A percentile compares a stretch with the other conserved stretches of the same genome.
These are phyloP conservation scores for Petunia axillaris DNA, from an alignment of 257 asterid genomes.

Conservation along the genomic window DNA sequence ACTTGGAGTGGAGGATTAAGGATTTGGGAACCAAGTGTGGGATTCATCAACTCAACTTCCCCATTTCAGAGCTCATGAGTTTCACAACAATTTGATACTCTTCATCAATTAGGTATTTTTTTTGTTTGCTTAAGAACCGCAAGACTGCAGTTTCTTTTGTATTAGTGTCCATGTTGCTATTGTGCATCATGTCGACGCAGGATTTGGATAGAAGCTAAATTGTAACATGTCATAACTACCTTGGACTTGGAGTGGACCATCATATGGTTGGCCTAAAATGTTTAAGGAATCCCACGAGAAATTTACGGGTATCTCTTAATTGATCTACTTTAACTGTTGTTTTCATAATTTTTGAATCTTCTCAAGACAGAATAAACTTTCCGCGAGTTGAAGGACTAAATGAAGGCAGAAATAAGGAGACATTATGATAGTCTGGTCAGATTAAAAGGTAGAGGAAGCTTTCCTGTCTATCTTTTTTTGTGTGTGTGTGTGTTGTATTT, in stretches of 20 bases:
- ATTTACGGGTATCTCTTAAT: background rate
- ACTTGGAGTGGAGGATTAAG: too few species aligned
- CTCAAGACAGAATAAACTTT: background rate
- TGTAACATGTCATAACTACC: constrained; percentile 12
- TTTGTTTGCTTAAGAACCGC: too few species aligned
- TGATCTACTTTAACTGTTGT: background rate
- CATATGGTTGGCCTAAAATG: constrained; percentile 19
- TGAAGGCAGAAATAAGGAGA: background rate
- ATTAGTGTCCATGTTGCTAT: too few species aligned
- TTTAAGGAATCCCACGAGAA: background rate
- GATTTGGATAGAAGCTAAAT: constrained; percentile 31
- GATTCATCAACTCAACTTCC: too few species aligned
- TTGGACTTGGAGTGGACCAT: constrained; percentile 13
- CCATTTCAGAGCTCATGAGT: too few species aligned
- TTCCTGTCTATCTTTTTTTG: background rate
- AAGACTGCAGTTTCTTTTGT: too few species aligned
- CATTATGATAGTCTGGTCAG: background rate
- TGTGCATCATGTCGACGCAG: constrained; percentile 49
- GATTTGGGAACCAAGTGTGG: too few species aligned
- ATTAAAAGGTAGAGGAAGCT: background rate
- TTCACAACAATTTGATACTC: too few species aligned
- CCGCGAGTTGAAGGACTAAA: background rate
- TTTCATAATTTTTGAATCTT: background rate
- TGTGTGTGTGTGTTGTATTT: background rate
- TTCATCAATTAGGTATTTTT: too few species aligned